Conservation (phyloP, 164 flowering plant genomes). For the Dillenia turbinata region DNA sequence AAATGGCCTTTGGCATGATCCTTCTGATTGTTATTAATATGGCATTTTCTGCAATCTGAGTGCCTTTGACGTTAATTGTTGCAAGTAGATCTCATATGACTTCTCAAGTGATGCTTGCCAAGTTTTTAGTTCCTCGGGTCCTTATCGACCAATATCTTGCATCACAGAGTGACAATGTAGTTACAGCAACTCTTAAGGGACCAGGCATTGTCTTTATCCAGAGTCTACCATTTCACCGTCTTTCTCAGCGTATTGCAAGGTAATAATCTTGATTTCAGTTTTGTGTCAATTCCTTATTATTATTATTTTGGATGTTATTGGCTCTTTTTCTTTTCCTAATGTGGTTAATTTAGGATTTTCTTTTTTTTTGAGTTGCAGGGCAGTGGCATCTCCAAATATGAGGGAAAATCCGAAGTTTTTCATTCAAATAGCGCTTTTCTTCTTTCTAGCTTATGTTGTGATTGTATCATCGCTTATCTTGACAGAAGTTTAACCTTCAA, state of each 20-base stretch:
- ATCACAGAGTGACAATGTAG: constrained; percentile 62
- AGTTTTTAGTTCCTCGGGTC: too few species aligned
- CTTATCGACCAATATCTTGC: too few species aligned
- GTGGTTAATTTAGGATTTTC: not conserved
- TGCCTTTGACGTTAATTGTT: not conserved
- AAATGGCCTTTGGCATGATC: not conserved
- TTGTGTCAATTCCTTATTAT: not conserved
- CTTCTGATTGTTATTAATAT: not conserved
- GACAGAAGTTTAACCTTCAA: constrained; percentile 48
- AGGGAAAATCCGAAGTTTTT: constrained; percentile 95
- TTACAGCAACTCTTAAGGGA: constrained; percentile 71
- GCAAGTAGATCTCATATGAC: not conserved
- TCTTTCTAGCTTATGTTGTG: constrained; percentile 85
- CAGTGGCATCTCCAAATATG: constrained; percentile 93
- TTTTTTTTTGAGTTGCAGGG: constrained; percentile 44
- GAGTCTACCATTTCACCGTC: constrained; percentile 77
- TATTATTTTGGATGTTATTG: not conserved
- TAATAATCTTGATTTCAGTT: constrained; percentile 10
- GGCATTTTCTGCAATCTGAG: not conserved
- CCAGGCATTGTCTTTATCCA: constrained; percentile 91
- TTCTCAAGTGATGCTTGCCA: too few species aligned
- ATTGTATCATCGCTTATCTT: constrained; percentile 88
- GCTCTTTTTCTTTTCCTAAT: not conserved
- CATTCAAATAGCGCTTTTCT: constrained; percentile 81
- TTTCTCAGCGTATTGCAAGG: constrained; percentile 88